These are phyloP conservation scores for Datisca glomerata DNA, from an alignment of 306 rosid genomes.

Conservation along the genomic window DNA sequence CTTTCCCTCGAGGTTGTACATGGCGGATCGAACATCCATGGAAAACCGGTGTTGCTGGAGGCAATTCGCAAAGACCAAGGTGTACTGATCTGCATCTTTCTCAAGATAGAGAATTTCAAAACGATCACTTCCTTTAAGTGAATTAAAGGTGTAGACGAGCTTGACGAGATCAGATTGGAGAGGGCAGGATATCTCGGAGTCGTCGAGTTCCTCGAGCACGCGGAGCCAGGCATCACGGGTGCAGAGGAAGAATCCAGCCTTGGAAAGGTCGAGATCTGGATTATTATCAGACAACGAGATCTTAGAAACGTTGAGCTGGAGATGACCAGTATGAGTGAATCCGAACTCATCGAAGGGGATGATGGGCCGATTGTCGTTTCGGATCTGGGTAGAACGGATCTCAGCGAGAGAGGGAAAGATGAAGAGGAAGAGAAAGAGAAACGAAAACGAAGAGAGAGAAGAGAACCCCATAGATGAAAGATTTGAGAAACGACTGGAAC, in stretches of 20 bases:
- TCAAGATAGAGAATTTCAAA: conserved; percentile 23
- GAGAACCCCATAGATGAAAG: conserved; percentile 15
- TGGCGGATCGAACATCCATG: conserved; percentile 65
- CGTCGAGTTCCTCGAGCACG: conserved; percentile 65
- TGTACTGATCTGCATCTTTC: conserved; percentile 72
- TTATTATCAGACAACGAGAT: conserved; percentile 35
- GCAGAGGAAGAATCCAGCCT: conserved; percentile 75
- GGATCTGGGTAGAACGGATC: conserved; percentile 47
- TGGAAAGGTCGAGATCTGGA: conserved; percentile 37
- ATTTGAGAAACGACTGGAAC: too few relatives aligned
- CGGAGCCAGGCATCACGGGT: conserved; percentile 71
- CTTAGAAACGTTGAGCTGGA: conserved; percentile 53
- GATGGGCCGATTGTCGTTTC: conserved; percentile 39
- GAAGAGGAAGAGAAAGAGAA: conserved; percentile 5
- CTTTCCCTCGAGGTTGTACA: conserved; percentile 85
- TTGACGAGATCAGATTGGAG: conserved; percentile 57
- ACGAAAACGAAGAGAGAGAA: conserved; percentile 11
- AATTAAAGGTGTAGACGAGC: conserved; percentile 36
- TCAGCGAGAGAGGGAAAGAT: conserved; percentile 37
- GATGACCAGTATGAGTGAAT: conserved; percentile 70
- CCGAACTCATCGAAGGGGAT: conserved; percentile 79
- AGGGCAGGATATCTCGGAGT: conserved; percentile 47
- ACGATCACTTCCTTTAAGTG: conserved; percentile 15
- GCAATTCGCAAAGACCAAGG: conserved; percentile 80
- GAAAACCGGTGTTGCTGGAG: conserved; percentile 28